A percentile compares a stretch with the other conserved stretches of the same genome.
Evolutionary conservation across 2,329 filamentous ascomycete species (phyloP).

Genomic region (Apiospora saccharicola): DNA sequence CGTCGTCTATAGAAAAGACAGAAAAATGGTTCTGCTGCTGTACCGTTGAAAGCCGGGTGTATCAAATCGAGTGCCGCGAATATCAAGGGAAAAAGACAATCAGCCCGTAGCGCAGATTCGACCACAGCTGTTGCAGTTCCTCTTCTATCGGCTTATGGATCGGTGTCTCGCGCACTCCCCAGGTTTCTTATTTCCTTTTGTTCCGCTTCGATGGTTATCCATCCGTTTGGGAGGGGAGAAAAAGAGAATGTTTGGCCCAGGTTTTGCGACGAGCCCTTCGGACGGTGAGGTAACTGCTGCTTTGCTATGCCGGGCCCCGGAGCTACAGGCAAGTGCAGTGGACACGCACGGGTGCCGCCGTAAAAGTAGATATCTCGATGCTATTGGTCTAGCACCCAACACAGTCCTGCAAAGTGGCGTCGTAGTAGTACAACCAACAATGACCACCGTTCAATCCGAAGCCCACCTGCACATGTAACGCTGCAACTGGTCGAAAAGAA

Average conservation of each 20-base stretch:
- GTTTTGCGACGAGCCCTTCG: slow-evolving; percentile 2
- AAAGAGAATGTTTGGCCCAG: slow-evolving; percentile 3
- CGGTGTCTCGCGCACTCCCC: slow-evolving; percentile 14
- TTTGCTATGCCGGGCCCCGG: slow-evolving; percentile 1
- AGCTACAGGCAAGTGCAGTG: slow-evolving; percentile 5
- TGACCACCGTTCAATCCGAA: slow-evolving; percentile 1
- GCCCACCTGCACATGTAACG: slow-evolving; percentile 10
- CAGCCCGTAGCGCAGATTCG: slow-evolving; percentile 18
- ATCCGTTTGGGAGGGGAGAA: background rate
- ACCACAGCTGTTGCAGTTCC: slow-evolving; percentile 1
- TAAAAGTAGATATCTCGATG: background rate
- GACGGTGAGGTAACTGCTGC: background rate
- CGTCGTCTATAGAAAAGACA: slow-evolving; percentile 18
- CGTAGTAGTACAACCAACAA: background rate
- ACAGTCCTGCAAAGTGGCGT: background rate
- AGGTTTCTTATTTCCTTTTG: background rate
- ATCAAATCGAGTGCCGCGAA: background rate
- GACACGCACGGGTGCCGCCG: slow-evolving; percentile 13
- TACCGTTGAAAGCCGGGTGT: slow-evolving; percentile 17
- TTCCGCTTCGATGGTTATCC: background rate
- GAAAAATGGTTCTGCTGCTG: background rate
- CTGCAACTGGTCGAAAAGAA: background rate
- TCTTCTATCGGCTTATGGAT: background rate
- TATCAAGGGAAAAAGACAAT: slow-evolving; percentile 4
- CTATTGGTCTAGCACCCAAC: background rate